These are phyloP conservation scores for Aspergillus avenaceus DNA, from an alignment of 495 filamentous ascomycete genomes.

Conservation along the genomic window DNA sequence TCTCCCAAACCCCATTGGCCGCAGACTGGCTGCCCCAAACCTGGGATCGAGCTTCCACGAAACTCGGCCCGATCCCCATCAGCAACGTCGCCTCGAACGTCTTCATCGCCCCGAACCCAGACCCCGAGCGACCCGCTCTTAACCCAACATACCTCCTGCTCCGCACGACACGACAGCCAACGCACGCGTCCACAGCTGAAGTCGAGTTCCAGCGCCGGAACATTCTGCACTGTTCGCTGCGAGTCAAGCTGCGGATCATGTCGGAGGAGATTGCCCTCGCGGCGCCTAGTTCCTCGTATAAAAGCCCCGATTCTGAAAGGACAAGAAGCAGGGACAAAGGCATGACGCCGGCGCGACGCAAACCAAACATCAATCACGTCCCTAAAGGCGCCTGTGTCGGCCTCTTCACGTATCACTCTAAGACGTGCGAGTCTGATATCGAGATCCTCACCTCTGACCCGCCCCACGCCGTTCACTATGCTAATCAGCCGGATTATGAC, in stretches of 20 bases:
- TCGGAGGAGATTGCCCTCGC: constrained; percentile 15
- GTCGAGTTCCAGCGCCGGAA: constrained; percentile 53
- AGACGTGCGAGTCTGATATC: constrained; percentile 70
- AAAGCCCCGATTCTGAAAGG: too few relatives aligned
- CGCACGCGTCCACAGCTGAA: constrained; percentile 61
- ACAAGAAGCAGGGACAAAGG: background rate
- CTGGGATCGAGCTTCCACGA: constrained; percentile 51
- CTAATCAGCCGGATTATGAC: constrained; percentile 66
- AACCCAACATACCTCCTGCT: constrained; percentile 55
- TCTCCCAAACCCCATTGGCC: constrained; percentile 34
- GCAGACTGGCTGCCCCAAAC: constrained; percentile 55
- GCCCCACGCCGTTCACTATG: constrained; percentile 56
- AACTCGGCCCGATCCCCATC: constrained; percentile 45
- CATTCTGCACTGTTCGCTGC: constrained; percentile 57
- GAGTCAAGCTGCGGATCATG: constrained; percentile 50
- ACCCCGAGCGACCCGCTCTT: constrained; percentile 6
- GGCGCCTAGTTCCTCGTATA: too few relatives aligned
- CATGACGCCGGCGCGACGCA: constrained; percentile 27
- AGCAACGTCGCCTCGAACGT: constrained; percentile 62
- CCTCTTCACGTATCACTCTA: constrained; percentile 63
- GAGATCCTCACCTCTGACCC: constrained; percentile 67
- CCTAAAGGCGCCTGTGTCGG: constrained; percentile 59
- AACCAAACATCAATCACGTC: constrained; percentile 3
- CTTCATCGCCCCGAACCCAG: constrained; percentile 48
- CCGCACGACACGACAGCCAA: constrained; percentile 51